These are phyloP conservation scores for Moesziomyces antarcticus DNA, from an alignment of 1,284 basidiomycete genomes.

Conservation along the genomic window DNA sequence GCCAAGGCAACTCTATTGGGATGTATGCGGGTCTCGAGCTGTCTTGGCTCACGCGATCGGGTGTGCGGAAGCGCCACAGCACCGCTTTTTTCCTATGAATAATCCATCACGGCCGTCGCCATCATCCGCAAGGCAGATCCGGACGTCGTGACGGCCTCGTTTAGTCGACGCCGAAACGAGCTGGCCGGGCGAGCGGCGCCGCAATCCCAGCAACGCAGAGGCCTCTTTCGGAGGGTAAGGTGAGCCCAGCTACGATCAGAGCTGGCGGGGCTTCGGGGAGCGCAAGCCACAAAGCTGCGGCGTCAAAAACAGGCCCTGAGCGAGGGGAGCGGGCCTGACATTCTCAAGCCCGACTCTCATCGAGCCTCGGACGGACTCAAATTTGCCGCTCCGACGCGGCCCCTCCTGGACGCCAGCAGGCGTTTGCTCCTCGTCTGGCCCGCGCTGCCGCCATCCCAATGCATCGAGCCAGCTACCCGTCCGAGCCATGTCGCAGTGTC, in stretches of 20 bases:
- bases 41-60: neutral
- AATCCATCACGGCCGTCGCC: too few species aligned
- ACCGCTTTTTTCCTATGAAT: neutral
- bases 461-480: too few species aligned
- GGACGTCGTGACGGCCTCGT: neutral
- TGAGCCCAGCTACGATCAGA: neutral
- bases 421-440: too few species aligned
- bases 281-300: constrained; percentile 9
- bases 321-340: constrained; percentile 1
- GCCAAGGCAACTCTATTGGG: neutral
- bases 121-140: neutral
- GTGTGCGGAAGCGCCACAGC: neutral
- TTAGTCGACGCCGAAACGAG: neutral
- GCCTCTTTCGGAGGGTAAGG: neutral
- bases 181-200: neutral
- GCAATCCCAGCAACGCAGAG: neutral
- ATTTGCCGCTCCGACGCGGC: neutral
- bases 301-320: neutral
- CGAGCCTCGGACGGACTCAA: neutral
- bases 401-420: neutral
- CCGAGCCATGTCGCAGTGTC: too few species aligned
- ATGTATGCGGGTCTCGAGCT: neutral
- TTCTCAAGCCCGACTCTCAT: neutral
- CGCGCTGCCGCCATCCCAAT: too few species aligned
- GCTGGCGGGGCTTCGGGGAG: neutral